Evolutionary conservation across 495 filamentous ascomycete genomes (phyloP).

Genomic region (Penicillium paradoxum): DNA sequence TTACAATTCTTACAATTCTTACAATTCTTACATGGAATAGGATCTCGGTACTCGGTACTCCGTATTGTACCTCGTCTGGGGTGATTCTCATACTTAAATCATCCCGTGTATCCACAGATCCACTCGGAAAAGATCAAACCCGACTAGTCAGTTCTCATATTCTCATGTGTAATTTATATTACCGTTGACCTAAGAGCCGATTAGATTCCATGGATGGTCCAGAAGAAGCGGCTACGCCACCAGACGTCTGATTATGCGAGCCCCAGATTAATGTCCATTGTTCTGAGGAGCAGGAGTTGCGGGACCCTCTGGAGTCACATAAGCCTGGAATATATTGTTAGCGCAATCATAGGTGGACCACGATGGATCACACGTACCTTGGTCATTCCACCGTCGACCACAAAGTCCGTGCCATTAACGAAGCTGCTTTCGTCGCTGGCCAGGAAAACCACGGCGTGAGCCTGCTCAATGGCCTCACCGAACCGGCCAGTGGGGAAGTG

Average conservation of each 20-base stretch:
- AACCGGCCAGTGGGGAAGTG: conserved; percentile 96
- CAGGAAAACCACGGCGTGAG: conserved; percentile 87
- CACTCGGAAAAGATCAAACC: not conserved
- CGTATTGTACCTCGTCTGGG: not conserved
- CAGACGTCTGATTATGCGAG: not conserved
- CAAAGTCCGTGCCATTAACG: conserved; percentile 87
- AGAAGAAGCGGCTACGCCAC: too few species aligned
- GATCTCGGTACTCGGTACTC: too few species aligned
- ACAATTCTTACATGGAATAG: too few species aligned
- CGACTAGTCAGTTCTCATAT: not conserved
- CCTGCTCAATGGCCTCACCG: conserved; percentile 93
- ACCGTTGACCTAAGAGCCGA: too few species aligned
- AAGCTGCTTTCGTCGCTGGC: conserved; percentile 94
- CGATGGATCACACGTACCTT: conserved; percentile 48
- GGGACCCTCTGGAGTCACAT: conserved; percentile 86
- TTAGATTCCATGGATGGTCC: too few species aligned
- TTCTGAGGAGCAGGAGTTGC: conserved; percentile 67
- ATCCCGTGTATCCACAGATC: not conserved
- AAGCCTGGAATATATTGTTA: conserved; percentile 50
- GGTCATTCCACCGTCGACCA: conserved; percentile 95
- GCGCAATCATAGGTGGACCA: not conserved
- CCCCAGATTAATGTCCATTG: conserved; percentile 29
- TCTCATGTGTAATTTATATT: not conserved
- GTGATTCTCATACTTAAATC: not conserved
- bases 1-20: too few species aligned